Conservation (phyloP, 2,329 filamentous ascomycete genomes). For the Xylaria sp. region DNA sequence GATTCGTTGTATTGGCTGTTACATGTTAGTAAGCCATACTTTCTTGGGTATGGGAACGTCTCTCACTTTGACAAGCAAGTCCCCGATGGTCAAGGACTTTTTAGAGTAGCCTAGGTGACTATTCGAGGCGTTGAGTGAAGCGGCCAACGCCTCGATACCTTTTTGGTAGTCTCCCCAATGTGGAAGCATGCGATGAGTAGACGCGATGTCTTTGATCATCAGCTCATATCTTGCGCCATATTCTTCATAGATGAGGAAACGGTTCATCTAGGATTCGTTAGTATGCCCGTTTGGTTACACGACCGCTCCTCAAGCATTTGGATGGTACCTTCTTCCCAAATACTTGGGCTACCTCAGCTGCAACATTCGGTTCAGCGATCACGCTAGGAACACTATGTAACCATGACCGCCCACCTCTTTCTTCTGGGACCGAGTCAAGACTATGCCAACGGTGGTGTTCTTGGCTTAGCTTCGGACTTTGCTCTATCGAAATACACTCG, state of each 20-base stretch:
- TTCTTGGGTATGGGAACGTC: background rate
- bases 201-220: constrained; percentile 77
- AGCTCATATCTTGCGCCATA: constrained; percentile 90
- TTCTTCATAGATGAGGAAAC: constrained; percentile 87
- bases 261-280: constrained; percentile 65
- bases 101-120: constrained; percentile 66
- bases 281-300: constrained; percentile 13
- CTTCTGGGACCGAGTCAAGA: constrained; percentile 53
- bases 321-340: constrained; percentile 62
- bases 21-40: constrained; percentile 17
- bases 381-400: constrained; percentile 56
- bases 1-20: constrained; percentile 85
- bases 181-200: constrained; percentile 69
- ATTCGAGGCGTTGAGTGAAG: constrained; percentile 73
- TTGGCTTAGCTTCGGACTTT: constrained; percentile 30
- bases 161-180: constrained; percentile 82
- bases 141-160: constrained; percentile 83
- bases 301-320: constrained; percentile 1
- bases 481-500: constrained; percentile 39
- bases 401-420: constrained; percentile 47
- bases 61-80: constrained; percentile 85
- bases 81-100: constrained; percentile 81
- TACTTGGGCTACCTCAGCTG: constrained; percentile 64
- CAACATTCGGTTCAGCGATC: constrained; percentile 63
- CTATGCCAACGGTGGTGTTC: constrained; percentile 56